Evolutionary conservation across 2,329 filamentous ascomycete genomes (phyloP).

Genomic region (Nigrospora sphaerica): DNA sequence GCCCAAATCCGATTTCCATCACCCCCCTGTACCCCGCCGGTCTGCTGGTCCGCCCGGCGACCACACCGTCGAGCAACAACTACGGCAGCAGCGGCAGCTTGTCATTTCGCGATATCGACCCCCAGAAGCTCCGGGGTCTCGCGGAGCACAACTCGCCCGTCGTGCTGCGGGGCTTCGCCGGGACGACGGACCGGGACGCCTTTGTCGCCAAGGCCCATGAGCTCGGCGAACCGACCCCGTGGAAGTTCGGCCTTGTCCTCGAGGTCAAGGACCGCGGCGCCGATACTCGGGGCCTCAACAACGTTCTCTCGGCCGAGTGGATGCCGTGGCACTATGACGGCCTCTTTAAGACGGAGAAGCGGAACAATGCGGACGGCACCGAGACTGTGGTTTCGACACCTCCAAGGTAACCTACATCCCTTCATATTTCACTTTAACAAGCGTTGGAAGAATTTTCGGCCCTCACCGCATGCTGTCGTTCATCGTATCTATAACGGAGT

Average conservation of each 20-base stretch:
- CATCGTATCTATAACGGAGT: too few species aligned
- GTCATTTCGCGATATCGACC: conserved; percentile 35
- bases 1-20: conserved; percentile 27
- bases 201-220: conserved; percentile 39
- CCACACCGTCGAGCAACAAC: conserved; percentile 22
- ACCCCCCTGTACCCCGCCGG: conserved; percentile 42
- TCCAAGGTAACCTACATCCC: conserved; percentile 27
- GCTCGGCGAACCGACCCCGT: conserved; percentile 39
- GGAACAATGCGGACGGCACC: conserved; percentile 27
- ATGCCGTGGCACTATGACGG: conserved; percentile 55
- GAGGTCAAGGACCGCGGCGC: conserved; percentile 42
- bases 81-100: conserved; percentile 19
- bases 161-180: conserved; percentile 42
- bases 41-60: conserved; percentile 29
- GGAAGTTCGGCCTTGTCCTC: conserved; percentile 45
- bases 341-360: conserved; percentile 43
- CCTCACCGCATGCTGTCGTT: too few species aligned
- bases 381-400: conserved; percentile 32
- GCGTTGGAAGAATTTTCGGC: too few species aligned
- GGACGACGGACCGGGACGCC: conserved; percentile 33
- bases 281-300: conserved; percentile 38
- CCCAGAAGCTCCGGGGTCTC: conserved; percentile 34
- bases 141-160: conserved; percentile 45
- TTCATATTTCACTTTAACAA: too few species aligned
- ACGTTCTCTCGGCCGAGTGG: conserved; percentile 44